A percentile compares a stretch with the other conserved stretches of the same genome.
Conservation (phyloP, 352 stramenopile genomes). For the Phytophthora hibernalis region DNA sequence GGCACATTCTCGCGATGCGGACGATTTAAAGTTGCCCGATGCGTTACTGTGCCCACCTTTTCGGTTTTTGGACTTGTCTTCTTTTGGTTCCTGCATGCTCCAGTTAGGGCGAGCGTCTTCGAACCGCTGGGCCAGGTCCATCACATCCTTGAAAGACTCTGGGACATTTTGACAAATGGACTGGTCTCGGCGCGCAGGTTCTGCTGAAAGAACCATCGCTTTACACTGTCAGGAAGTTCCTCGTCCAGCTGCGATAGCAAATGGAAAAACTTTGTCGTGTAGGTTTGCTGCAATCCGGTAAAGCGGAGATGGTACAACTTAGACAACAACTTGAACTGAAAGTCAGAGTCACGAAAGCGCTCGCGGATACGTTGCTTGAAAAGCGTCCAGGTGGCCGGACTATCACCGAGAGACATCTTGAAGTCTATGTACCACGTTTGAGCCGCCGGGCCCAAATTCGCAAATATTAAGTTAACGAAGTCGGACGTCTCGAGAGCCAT, state of each 20-base stretch:
- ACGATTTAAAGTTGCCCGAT: too few species aligned
- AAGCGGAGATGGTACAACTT: slow-evolving; percentile 1
- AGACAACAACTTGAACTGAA: slow-evolving; percentile 11
- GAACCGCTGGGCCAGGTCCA: background rate
- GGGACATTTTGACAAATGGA: background rate
- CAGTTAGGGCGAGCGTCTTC: too few species aligned
- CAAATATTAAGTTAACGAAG: slow-evolving; percentile 10
- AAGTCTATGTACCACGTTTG: slow-evolving; percentile 19
- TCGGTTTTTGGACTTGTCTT: too few species aligned
- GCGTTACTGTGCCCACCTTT: too few species aligned
- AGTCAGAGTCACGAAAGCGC: slow-evolving; percentile 5
- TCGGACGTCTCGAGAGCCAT: too few species aligned
- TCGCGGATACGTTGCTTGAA: slow-evolving; percentile 9
- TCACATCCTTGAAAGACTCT: background rate
- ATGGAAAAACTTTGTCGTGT: slow-evolving; percentile 3
- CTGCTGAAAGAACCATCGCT: slow-evolving; percentile 13
- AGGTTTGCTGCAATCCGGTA: background rate
- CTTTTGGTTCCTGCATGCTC: too few species aligned
- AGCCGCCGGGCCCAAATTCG: background rate
- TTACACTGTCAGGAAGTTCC: too few species aligned
- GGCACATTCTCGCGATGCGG: too few species aligned
- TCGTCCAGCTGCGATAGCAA: background rate
- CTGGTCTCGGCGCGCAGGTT: background rate
- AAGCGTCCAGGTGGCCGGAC: background rate
- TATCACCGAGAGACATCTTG: background rate